Conservation (phyloP, 2,329 filamentous ascomycete genomes). For the Gaeumannomyces sp. region DNA sequence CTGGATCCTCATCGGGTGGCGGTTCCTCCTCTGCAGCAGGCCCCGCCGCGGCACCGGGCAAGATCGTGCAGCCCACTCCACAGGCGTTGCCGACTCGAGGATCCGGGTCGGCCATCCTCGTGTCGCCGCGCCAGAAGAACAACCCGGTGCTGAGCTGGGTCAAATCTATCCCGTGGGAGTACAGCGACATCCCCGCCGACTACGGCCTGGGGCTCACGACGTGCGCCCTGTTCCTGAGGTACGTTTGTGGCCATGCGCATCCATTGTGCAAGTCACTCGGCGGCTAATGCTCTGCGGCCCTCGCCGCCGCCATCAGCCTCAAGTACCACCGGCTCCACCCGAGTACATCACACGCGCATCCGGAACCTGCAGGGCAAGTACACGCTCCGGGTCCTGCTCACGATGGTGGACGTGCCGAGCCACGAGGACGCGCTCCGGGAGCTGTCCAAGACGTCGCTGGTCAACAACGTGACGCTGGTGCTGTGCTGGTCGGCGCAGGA, state of each 20-base stretch:
- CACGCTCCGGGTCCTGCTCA: constrained; percentile 75
- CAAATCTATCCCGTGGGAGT: constrained; percentile 79
- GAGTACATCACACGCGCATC: constrained; percentile 95
- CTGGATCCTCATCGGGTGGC: constrained; percentile 25
- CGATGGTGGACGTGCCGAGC: constrained; percentile 91
- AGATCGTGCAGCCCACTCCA: constrained; percentile 79
- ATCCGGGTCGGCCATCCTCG: constrained; percentile 72
- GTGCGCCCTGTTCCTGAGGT: constrained; percentile 81
- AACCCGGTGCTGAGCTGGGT: constrained; percentile 86
- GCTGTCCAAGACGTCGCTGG: constrained; percentile 82
- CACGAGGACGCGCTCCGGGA: constrained; percentile 88
- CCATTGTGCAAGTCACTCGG: background rate
- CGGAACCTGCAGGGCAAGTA: constrained; percentile 79
- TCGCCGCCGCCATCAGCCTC: constrained; percentile 42
- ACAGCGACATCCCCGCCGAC: constrained; percentile 92
- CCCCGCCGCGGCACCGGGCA: constrained; percentile 30
- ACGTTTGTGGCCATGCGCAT: background rate
- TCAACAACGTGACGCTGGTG: constrained; percentile 89
- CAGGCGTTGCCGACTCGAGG: constrained; percentile 67
- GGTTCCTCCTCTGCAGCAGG: constrained; percentile 4
- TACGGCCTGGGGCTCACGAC: constrained; percentile 84
- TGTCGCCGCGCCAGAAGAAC: constrained; percentile 88
- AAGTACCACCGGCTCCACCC: constrained; percentile 95
- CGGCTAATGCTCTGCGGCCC: background rate
- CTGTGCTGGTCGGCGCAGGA: constrained; percentile 93